Evolutionary conservation across 805 yeast species (phyloP).

Genomic region (Cyberlindnera bimundalis): DNA sequence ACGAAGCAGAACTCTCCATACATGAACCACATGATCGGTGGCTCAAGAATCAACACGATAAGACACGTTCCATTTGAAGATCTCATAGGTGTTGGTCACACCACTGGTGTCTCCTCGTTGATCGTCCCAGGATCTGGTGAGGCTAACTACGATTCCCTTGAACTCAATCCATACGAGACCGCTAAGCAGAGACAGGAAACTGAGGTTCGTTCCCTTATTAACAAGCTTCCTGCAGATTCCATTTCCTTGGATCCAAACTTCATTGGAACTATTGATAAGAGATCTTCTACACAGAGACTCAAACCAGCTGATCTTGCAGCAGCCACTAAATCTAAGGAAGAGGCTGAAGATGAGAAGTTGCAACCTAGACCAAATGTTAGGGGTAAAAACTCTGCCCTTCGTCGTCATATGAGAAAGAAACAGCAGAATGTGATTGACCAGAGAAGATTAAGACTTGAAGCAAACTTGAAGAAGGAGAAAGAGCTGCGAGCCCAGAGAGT

Average conservation of each 20-base stretch:
- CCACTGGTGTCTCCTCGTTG: constrained; percentile 72
- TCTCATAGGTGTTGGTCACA: constrained; percentile 87
- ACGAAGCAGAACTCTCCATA: constrained; percentile 78
- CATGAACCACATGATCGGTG: constrained; percentile 84
- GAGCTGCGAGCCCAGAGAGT: constrained; percentile 53
- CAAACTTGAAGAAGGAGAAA: constrained; percentile 72
- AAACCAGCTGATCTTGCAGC: constrained; percentile 56
- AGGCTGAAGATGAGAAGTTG: constrained; percentile 43
- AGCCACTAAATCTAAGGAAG: constrained; percentile 33
- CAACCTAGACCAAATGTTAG: constrained; percentile 57
- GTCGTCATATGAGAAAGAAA: constrained; percentile 79
- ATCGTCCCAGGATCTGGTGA: constrained; percentile 97
- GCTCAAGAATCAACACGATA: constrained; percentile 63
- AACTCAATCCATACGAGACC: constrained; percentile 88
- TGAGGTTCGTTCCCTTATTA: constrained; percentile 81
- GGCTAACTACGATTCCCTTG: constrained; percentile 94
- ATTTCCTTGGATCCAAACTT: constrained; percentile 85
- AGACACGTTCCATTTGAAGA: constrained; percentile 94
- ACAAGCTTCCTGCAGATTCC: constrained; percentile 89
- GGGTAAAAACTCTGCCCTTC: constrained; percentile 79
- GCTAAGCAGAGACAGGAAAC: constrained; percentile 89
- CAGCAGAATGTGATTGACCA: constrained; percentile 82
- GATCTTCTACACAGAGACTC: constrained; percentile 60
- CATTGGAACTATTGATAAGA: constrained; percentile 79
- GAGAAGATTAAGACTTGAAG: constrained; percentile 73